Conservation (phyloP, 306 rosid genomes). For the Sesbania bispinosa region DNA sequence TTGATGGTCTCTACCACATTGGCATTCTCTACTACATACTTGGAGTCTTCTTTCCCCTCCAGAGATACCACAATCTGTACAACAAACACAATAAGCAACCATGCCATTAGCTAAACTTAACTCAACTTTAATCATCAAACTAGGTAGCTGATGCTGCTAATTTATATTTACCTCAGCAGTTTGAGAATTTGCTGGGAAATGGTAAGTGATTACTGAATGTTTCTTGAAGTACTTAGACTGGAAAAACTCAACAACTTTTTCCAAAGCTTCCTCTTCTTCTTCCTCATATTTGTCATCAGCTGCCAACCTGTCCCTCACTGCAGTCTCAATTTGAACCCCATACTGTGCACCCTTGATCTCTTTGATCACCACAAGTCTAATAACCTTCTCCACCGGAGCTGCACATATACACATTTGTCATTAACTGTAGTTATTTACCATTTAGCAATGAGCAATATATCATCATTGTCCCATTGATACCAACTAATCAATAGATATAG, state of each 20-base stretch:
- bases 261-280: slow-evolving; percentile 84
- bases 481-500: slow-evolving; percentile 10
- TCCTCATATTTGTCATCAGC: slow-evolving; percentile 95
- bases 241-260: slow-evolving; percentile 70
- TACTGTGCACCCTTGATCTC: slow-evolving; percentile 98
- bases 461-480: neutral
- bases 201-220: slow-evolving; percentile 54
- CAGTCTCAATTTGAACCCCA: slow-evolving; percentile 83
- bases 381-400: slow-evolving; percentile 74
- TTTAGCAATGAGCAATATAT: neutral
- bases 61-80: slow-evolving; percentile 56
- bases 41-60: slow-evolving; percentile 76
- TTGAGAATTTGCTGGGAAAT: slow-evolving; percentile 61
- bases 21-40: slow-evolving; percentile 61
- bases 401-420: slow-evolving; percentile 12
- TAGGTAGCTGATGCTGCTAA: neutral
- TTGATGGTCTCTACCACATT: slow-evolving; percentile 79
- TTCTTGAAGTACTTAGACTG: slow-evolving; percentile 78
- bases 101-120: neutral
- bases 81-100: slow-evolving; percentile 8
- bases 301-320: slow-evolving; percentile 90
- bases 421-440: neutral
- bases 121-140: neutral
- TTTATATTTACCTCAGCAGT: slow-evolving; percentile 67
- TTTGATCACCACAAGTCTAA: slow-evolving; percentile 86